Percentiles rank a stretch among this genome's conserved stretches.
These are phyloP conservation scores for Meyerozyma carpophila DNA, from an alignment of 1,139 yeast species.

Conservation along the genomic window DNA sequence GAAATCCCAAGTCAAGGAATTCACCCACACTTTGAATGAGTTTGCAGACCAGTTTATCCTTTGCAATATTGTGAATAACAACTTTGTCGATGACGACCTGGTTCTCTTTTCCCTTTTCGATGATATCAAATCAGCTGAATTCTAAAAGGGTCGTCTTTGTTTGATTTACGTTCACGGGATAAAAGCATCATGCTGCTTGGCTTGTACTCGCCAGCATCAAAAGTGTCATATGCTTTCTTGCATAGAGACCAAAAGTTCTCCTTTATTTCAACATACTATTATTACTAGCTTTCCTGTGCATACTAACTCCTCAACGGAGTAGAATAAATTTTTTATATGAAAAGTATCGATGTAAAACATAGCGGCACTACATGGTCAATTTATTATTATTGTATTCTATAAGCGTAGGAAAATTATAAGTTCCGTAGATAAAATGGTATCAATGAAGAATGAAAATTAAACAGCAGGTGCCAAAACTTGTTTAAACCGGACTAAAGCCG, in stretches of 20 bases:
- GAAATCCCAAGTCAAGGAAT: conserved; percentile 20
- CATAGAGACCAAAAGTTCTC: neutral
- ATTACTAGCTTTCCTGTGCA: conserved; percentile 1
- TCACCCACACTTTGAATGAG: conserved; percentile 38
- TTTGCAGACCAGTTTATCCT: conserved; percentile 62
- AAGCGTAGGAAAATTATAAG: no score
- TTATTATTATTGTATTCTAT: no score
- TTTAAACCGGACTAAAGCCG: neutral
- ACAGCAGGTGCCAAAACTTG: neutral
- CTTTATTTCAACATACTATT: conserved; percentile 1
- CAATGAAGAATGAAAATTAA: no score
- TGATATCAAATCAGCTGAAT: conserved; percentile 2
- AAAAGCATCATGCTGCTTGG: neutral
- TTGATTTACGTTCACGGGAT: neutral
- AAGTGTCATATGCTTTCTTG: no score
- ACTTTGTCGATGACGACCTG: conserved; percentile 51
- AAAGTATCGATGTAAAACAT: no score
- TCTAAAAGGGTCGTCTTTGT: neutral
- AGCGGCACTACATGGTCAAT: no score
- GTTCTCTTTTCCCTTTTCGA: conserved; percentile 41
- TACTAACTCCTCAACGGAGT: conserved; percentile 1
- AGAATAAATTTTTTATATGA: no score
- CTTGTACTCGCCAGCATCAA: neutral
- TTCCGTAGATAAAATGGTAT: no score
- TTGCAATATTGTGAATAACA: conserved; percentile 89